Evolutionary conservation across 345 rosid genomes (phyloP), one percentile per base, ranked within the genome.

Genomic region (Crucihimalaya himalaica): DNA sequence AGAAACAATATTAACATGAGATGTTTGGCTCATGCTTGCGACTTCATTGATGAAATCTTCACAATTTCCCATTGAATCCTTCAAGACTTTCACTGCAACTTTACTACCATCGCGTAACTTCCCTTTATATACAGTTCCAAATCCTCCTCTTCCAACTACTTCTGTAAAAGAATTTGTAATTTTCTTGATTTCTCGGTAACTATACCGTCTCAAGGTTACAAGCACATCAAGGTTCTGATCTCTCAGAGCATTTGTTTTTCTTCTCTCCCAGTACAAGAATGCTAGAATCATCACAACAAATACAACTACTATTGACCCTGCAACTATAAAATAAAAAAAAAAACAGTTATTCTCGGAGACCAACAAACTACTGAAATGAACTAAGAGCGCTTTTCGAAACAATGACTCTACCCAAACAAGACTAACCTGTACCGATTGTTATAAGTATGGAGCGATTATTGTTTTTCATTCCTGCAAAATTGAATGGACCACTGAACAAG

Each of bases 1-100:
- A 46, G 61, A 39, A 12, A 83, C 86, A 28, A 83, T 43, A 46
- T 85, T 79, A 3, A 83, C 79, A 63, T 84, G 88, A 7, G 84
- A 79, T 19, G 86, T 84, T 59, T 72, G 71, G 21, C 82, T 63
- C 11, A 85, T 83, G 77, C 82, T 81, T 0, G 69, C 86, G 0
- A 80, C 84, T 81, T 84, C 84, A 19, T 84, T 83, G 3, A 78
- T 78, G 27, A 84, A 81, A 0, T 74, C 86, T 54, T 81, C 75
- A 0, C 80, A 84, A 2, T 79, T 55, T 9, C 65, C 72, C 39
- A 35, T 65, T 5, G 45, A 56, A 50, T 32, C 27, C 4, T 74
- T 74, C 18, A 70, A 50, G 25, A 79, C 59, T 53, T 74, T 79
- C 34, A 79, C 82, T 1, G 73, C 79, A 43, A 79, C 79, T 2